These are phyloP conservation scores for Rasamsonia emersonii DNA, from an alignment of 2,329 filamentous ascomycete genomes.

Conservation along the genomic window DNA sequence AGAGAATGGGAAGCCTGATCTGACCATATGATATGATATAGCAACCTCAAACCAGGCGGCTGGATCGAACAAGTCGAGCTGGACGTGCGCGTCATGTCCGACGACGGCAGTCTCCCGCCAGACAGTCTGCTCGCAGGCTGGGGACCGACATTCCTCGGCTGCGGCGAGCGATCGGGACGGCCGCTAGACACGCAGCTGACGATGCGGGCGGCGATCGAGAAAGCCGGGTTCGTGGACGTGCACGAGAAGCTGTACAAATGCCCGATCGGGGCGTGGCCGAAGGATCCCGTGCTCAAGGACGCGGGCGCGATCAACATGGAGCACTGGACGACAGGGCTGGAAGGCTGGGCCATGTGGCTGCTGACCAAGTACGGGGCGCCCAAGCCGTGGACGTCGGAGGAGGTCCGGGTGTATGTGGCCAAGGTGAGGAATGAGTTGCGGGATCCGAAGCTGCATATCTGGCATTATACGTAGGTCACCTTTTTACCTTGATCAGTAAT, in stretches of 20 bases:
- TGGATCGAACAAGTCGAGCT: constrained; percentile 13
- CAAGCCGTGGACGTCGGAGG: constrained; percentile 14
- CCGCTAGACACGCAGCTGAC: constrained; percentile 11
- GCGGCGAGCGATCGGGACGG: constrained; percentile 10
- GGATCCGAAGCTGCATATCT: constrained; percentile 12
- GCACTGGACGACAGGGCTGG: constrained; percentile 15
- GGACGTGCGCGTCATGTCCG: constrained; percentile 10
- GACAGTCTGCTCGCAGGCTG: constrained; percentile 11
- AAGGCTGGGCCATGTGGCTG: constrained; percentile 16
- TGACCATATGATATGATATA: constrained; percentile 1
- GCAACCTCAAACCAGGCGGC: constrained; percentile 11
- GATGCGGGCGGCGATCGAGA: constrained; percentile 13
- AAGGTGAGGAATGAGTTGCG: constrained; percentile 14
- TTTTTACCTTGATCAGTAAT: too few species aligned
- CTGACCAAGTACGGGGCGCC: constrained; percentile 14
- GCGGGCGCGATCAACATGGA: constrained; percentile 11
- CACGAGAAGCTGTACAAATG: constrained; percentile 12
- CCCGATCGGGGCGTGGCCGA: constrained; percentile 16
- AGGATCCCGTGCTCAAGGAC: constrained; percentile 9
- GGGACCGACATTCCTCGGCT: constrained; percentile 13
- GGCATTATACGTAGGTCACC: constrained; percentile 12
- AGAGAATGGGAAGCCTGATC: constrained; percentile 1
- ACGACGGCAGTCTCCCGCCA: constrained; percentile 10
- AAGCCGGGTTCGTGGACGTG: constrained; percentile 15
- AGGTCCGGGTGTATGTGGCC: constrained; percentile 15